Conservation (phyloP, 768 basidiomycete genomes). For the Pisolithus sp. region DNA sequence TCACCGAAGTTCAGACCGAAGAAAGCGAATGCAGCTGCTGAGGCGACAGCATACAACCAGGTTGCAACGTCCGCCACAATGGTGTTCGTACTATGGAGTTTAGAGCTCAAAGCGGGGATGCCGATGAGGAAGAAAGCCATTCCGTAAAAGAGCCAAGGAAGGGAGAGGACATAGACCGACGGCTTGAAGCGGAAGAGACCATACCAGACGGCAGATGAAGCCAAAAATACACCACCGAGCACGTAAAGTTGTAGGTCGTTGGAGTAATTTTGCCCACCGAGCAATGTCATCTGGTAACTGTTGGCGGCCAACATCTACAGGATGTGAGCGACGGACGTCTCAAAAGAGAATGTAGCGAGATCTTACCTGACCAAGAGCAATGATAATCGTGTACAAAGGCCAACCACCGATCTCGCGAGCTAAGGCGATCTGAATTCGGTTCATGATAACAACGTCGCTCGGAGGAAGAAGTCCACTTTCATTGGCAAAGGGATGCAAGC, state of each 20-base stretch:
- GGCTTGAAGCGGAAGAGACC: slow-evolving; percentile 82
- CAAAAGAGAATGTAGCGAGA: neutral
- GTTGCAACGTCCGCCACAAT: slow-evolving; percentile 72
- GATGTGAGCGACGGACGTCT: neutral
- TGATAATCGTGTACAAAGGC: slow-evolving; percentile 89
- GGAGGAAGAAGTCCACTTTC: slow-evolving; percentile 40
- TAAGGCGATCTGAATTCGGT: slow-evolving; percentile 77
- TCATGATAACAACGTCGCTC: slow-evolving; percentile 69
- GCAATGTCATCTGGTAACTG: slow-evolving; percentile 90
- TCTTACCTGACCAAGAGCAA: slow-evolving; percentile 73
- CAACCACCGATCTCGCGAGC: slow-evolving; percentile 74
- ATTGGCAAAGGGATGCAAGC: slow-evolving; percentile 41
- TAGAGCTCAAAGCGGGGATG: slow-evolving; percentile 64
- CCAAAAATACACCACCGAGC: slow-evolving; percentile 83
- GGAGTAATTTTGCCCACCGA: slow-evolving; percentile 83
- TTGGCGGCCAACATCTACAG: slow-evolving; percentile 77
- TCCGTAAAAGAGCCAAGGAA: slow-evolving; percentile 89
- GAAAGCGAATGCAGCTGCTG: slow-evolving; percentile 89
- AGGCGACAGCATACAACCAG: slow-evolving; percentile 87
- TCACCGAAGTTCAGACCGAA: slow-evolving; percentile 97
- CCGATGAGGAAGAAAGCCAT: slow-evolving; percentile 89
- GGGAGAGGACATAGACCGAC: slow-evolving; percentile 77
- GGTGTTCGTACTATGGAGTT: slow-evolving; percentile 56
- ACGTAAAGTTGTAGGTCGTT: slow-evolving; percentile 81
- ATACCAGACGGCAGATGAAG: slow-evolving; percentile 85